Conservation (phyloP, 805 yeast genomes). For the Sugiyamaella chiloensis region DNA sequence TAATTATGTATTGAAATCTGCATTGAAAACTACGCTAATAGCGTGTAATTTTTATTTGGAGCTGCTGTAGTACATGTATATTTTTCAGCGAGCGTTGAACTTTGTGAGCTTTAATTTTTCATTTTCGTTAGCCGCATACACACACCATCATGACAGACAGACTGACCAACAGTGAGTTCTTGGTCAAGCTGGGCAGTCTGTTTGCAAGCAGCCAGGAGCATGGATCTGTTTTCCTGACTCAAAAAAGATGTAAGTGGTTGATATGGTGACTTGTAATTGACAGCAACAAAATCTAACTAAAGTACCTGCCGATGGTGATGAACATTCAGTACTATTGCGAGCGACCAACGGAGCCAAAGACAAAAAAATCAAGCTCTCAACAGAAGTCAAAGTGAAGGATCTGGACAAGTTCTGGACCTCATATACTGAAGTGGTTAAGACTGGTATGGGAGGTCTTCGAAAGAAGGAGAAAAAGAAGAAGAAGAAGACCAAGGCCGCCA, state of each 20-base stretch:
- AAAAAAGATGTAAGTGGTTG: conserved; percentile 31
- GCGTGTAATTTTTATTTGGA: too few species aligned
- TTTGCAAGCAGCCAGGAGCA: conserved; percentile 26
- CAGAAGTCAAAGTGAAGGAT: conserved; percentile 60
- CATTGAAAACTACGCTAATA: too few species aligned
- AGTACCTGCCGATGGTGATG: conserved; percentile 3
- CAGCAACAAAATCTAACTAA: conserved; percentile 15
- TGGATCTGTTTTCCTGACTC: conserved; percentile 37
- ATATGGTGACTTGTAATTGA: conserved; percentile 4
- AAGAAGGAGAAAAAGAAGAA: conserved; percentile 79
- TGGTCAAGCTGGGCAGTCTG: conserved; percentile 27
- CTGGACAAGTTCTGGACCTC: conserved; percentile 75
- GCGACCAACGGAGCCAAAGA: conserved; percentile 47
- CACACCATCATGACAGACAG: conserved; percentile 6
- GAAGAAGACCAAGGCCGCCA: conserved; percentile 42
- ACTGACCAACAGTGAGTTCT: conserved; percentile 26
- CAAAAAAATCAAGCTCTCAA: conserved; percentile 58
- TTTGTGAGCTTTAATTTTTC: too few species aligned
- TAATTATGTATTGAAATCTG: too few species aligned
- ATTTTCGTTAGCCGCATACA: neutral
- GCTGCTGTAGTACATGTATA: too few species aligned
- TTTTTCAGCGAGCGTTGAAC: too few species aligned
- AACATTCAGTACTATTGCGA: conserved; percentile 61
- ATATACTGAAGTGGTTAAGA: conserved; percentile 65
- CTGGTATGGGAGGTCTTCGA: conserved; percentile 70